Evolutionary conservation across 2,329 filamentous ascomycete genomes (phyloP).

Genomic region (Bisporella sp.): DNA sequence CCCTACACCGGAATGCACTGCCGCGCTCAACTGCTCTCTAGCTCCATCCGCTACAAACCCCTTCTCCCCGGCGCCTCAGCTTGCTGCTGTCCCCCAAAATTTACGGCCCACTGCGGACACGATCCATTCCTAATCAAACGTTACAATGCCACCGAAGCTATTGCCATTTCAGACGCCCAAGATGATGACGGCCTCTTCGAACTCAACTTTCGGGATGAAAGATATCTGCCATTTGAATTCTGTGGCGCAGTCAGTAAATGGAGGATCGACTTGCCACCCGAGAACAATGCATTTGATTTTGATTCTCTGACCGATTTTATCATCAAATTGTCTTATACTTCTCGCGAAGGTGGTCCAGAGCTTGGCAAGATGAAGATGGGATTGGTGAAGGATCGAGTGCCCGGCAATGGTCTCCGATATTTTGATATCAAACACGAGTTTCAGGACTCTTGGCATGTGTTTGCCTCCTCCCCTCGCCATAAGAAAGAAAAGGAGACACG

Average conservation of each 20-base stretch:
- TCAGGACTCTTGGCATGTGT: not conserved
- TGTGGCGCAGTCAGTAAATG: slow-evolving; percentile 1
- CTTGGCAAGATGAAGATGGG: slow-evolving; percentile 16
- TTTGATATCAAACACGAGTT: slow-evolving; percentile 1
- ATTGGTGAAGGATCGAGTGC: not conserved
- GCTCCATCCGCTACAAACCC: slow-evolving; percentile 2
- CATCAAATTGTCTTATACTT: not conserved
- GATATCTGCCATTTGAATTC: slow-evolving; percentile 3
- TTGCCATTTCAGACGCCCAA: not conserved
- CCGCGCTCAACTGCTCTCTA: not conserved
- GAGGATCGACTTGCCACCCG: not conserved
- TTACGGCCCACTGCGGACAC: not conserved
- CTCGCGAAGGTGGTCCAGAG: not conserved
- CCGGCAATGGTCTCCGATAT: not conserved
- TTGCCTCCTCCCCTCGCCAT: not conserved
- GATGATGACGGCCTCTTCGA: slow-evolving; percentile 1
- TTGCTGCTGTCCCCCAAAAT: not conserved
- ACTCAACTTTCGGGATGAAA: not conserved
- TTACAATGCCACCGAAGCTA: not conserved
- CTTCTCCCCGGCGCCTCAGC: not conserved
- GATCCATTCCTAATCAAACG: not conserved
- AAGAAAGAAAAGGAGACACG: not conserved
- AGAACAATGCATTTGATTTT: slow-evolving; percentile 2
- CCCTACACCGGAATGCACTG: not conserved
- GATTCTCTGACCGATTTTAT: slow-evolving; percentile 1